Percentiles rank a stretch among this genome's conserved stretches.
These are phyloP conservation scores for Polyplosphaeria fusca DNA, from an alignment of 495 filamentous ascomycete genomes.

Conservation along the genomic window DNA sequence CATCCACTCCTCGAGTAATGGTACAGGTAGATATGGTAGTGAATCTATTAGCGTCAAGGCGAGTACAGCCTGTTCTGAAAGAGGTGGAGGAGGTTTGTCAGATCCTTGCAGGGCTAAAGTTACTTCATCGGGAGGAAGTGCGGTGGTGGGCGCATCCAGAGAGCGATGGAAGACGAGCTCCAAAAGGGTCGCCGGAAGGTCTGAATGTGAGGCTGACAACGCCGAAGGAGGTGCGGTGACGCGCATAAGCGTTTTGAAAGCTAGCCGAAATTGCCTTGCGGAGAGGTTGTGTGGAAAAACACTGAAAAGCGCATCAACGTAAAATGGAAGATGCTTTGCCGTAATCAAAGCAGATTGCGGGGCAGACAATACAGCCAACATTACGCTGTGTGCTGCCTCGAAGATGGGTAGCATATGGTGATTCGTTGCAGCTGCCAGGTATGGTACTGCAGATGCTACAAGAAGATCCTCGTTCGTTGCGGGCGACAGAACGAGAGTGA, in stretches of 20 bases:
- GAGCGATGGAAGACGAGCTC: conserved; percentile 76
- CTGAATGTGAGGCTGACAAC: conserved; percentile 65
- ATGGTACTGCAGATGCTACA: conserved; percentile 68
- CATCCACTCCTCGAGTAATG: conserved; percentile 73
- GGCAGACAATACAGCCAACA: conserved; percentile 77
- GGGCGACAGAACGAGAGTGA: conserved; percentile 66
- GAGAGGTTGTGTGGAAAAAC: conserved; percentile 82
- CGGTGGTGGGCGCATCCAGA: conserved; percentile 50
- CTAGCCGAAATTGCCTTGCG: conserved; percentile 84
- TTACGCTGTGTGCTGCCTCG: conserved; percentile 85
- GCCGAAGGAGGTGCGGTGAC: conserved; percentile 80
- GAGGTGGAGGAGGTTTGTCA: conserved; percentile 37
- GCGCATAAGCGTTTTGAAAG: conserved; percentile 84
- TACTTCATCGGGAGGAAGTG: conserved; percentile 43
- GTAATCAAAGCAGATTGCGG: conserved; percentile 71
- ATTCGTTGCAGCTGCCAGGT: conserved; percentile 66
- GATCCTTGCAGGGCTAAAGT: conserved; percentile 31
- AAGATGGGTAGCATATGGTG: conserved; percentile 65
- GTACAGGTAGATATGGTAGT: conserved; percentile 67
- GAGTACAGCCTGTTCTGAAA: conserved; percentile 80
- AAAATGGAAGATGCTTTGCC: conserved; percentile 73
- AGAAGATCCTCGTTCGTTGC: conserved; percentile 68
- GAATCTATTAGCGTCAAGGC: conserved; percentile 79
- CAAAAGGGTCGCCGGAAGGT: conserved; percentile 72
- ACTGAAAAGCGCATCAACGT: conserved; percentile 80